Percentiles rank a stretch among this genome's conserved stretches.
Evolutionary conservation across 768 basidiomycete species (phyloP).

Genomic region (Agrocybe pediades): DNA sequence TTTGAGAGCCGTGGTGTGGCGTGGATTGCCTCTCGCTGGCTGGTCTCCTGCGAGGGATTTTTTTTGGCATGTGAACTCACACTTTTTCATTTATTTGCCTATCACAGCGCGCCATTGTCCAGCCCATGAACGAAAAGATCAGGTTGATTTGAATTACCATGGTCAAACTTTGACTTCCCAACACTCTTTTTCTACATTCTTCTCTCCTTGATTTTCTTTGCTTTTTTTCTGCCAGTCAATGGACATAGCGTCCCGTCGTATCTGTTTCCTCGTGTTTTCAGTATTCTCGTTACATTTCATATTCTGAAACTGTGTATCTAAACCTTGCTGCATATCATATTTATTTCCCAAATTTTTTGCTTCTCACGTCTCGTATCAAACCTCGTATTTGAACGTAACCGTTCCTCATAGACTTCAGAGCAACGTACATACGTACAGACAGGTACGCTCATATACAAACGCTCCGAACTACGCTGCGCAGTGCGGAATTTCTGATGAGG

Average conservation of each 20-base stretch:
- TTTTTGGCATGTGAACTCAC: slow-evolving; percentile 7
- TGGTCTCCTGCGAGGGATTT: slow-evolving; percentile 1
- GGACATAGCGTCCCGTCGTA: too few species aligned
- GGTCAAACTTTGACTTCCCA: neutral
- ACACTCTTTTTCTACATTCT: neutral
- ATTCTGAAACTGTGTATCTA: neutral
- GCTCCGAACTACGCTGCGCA: neutral
- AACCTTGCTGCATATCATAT: neutral
- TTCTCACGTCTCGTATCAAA: too few species aligned
- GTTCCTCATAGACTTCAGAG: too few species aligned
- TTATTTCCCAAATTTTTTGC: neutral
- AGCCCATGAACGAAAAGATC: slow-evolving; percentile 26
- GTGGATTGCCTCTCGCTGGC: slow-evolving; percentile 9
- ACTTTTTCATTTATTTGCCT: slow-evolving; percentile 12
- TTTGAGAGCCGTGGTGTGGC: slow-evolving; percentile 4
- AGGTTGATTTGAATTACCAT: slow-evolving; percentile 22
- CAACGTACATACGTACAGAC: too few species aligned
- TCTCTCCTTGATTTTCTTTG: neutral
- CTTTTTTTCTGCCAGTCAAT: neutral
- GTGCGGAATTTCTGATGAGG: neutral
- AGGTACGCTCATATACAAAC: neutral
- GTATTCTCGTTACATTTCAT: neutral
- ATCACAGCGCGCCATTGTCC: slow-evolving; percentile 25
- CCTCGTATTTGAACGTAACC: too few species aligned
- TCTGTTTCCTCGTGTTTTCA: neutral